Evolutionary conservation across 164 flowering plant species (phyloP), one percentile per base, ranked within the genome.

Genomic region (Chloranthus sessilifolius): DNA sequence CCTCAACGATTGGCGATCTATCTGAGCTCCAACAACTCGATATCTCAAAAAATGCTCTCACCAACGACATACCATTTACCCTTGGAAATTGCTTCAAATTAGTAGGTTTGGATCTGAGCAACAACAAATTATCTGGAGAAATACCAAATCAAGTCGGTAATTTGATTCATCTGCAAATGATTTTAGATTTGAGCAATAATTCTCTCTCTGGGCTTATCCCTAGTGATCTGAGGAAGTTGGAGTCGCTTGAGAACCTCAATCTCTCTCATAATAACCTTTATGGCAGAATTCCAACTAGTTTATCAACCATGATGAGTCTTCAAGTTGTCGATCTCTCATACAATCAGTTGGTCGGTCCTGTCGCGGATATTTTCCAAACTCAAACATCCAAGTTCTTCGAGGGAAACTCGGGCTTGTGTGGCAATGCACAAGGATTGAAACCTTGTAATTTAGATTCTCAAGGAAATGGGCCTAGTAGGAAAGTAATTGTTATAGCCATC

Each of bases 141-240:
- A 75, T 77, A 38, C 81, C 86, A 9, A 3, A 21, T 0, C 67
- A 71, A 50, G n/a, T n/a, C n/a, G n/a, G n/a, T n/a, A n/a, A n/a
- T n/a, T n/a, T n/a, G n/a, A n/a, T n/a, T n/a, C n/a, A 65, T 80
- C 0, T 80, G 59, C 74, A 66, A 62, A 29, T 19, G 29, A 14
- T 60, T 35, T 47, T 82, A 33, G 86, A 83, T 47, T 68, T 80
- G 9, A 80, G 86, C 66, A 47, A 66, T 54, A 83, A 83, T 55
- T 63, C 54, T 1, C 58, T 83, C 8, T 57, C 74, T 3, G 84
- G 86, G 34, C 1, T 46, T 7, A 72, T 83, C 2, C 86, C 86
- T n/a, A 30, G 33, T 16, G 51, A 48, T 38, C 42, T 83, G 2
- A 62, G 25, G 2, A 74, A 65, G 65, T 72, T 83, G 9, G 41